Percentiles rank a stretch among this genome's conserved stretches.
phyloP scores from a whole-genome alignment of 305 asterid genomes.

The Solanum chacoense region DNA sequence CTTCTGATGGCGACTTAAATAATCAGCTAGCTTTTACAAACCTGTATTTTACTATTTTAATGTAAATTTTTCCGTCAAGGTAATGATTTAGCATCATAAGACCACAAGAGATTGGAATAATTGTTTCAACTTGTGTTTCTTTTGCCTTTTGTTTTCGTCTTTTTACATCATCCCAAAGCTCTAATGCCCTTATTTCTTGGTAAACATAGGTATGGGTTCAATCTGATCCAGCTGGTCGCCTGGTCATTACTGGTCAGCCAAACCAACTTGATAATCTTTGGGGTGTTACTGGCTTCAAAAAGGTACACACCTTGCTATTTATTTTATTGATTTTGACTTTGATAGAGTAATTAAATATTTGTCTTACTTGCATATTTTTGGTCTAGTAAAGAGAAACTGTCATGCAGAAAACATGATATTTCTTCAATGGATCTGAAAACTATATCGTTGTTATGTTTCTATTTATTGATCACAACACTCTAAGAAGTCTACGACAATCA shows the following conservation, averaged over 20 bases:
- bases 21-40: too few species aligned
- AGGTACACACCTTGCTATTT: constrained; percentile 26
- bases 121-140: neutral
- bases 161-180: neutral
- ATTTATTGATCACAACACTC: neutral
- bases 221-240: constrained; percentile 79
- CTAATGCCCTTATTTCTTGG: neutral
- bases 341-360: neutral
- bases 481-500: neutral
- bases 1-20: too few species aligned
- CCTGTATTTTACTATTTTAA: too few species aligned
- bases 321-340: neutral
- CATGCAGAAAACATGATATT: neutral
- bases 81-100: neutral
- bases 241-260: constrained; percentile 81
- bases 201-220: constrained; percentile 69
- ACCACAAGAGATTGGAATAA: neutral
- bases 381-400: neutral
- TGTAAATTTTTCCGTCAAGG: too few species aligned
- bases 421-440: neutral
- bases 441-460: neutral
- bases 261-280: constrained; percentile 83
- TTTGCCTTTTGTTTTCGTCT: neutral
- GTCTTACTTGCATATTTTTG: neutral
- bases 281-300: constrained; percentile 72